Base-by-base conservation (phyloP, 805 yeast genomes). In the Candida khao-thaluensis region DNA sequence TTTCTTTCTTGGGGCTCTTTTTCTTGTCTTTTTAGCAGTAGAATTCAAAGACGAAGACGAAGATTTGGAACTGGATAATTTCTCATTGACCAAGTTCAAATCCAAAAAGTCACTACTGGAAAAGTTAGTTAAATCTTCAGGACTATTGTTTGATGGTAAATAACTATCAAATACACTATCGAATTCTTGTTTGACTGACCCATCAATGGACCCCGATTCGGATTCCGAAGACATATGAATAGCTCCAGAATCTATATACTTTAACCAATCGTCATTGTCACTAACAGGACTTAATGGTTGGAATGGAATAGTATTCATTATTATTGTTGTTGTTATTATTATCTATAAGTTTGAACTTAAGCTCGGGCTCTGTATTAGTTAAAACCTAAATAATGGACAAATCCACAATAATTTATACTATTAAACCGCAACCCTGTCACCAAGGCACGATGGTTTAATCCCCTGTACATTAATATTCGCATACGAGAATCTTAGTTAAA, bases 1-100 rank as follows among this genome's bases (percentile, higher is more conserved):
- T 57, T 79, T 69, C 59, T 77, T 77, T 54, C 81, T 61, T 32
- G 75, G 74, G 10, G 76, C 72, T 54, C 77, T 66, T 55, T 64
- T 71, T 31, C 42, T 53, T 5, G 44, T 8, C 21, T 17, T 36
- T 12, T 22, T 36, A 9, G 14, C 10, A 8, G 8, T 20, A 4
- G 30, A n/a, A 10, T 7, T 27, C 18, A 16, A 14, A 7, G 30
- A 16, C 5, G 5, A 7, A 21, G 27, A 15, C 9, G 28, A 23
- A 11, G 16, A n/a, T 6, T 5, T 12, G 5, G 35, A 24, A 23
- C 11, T 21, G 3, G 37, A 24, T 11, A 43, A 35, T 24, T 40
- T 41, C 5, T 33, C 28, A 30, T 45, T 45, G n/a, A 45, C 49
- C 14, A 37, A n/a, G 21, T 45, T 31, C 26, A 42, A 40, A 34